phyloP scores from a whole-genome alignment of 2,329 filamentous ascomycete genomes.

The Trichoderma sp. region DNA sequence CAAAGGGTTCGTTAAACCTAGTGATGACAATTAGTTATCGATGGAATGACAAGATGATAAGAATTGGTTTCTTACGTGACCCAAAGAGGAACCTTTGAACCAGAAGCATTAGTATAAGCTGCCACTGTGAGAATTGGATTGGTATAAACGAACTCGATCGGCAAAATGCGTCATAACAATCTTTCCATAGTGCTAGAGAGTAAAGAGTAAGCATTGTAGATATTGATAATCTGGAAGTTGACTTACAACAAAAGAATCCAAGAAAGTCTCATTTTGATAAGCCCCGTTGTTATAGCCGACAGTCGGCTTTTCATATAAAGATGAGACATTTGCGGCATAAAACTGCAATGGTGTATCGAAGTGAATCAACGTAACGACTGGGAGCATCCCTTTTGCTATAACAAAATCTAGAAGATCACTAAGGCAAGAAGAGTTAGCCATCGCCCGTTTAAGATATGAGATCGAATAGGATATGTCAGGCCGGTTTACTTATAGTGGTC shows the following conservation, averaged over 20 bases:
- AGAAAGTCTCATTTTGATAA: slow-evolving; percentile 49
- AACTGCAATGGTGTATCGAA: slow-evolving; percentile 51
- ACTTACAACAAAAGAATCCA: slow-evolving; percentile 47
- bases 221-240: not conserved
- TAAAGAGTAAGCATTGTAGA: not conserved
- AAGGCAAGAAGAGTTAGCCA: too few species aligned
- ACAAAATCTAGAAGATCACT: slow-evolving; percentile 47
- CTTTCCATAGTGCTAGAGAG: slow-evolving; percentile 48
- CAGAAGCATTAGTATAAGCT: slow-evolving; percentile 24
- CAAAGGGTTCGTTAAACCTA: slow-evolving; percentile 55
- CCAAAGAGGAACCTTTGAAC: too few species aligned
- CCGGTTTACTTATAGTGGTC: slow-evolving; percentile 45
- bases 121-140: slow-evolving; percentile 17
- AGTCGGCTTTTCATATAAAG: not conserved
- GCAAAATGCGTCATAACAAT: slow-evolving; percentile 53
- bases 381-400: slow-evolving; percentile 51
- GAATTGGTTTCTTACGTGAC: too few species aligned
- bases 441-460: too few species aligned
- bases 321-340: slow-evolving; percentile 36
- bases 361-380: slow-evolving; percentile 50
- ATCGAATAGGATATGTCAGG: not conserved
- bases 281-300: slow-evolving; percentile 38
- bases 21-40: slow-evolving; percentile 20
- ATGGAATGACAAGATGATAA: too few species aligned
- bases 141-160: slow-evolving; percentile 45